Evolutionary conservation across 2,329 filamentous ascomycete genomes (phyloP).

Genomic region (Phyllosticta citriasiana): DNA sequence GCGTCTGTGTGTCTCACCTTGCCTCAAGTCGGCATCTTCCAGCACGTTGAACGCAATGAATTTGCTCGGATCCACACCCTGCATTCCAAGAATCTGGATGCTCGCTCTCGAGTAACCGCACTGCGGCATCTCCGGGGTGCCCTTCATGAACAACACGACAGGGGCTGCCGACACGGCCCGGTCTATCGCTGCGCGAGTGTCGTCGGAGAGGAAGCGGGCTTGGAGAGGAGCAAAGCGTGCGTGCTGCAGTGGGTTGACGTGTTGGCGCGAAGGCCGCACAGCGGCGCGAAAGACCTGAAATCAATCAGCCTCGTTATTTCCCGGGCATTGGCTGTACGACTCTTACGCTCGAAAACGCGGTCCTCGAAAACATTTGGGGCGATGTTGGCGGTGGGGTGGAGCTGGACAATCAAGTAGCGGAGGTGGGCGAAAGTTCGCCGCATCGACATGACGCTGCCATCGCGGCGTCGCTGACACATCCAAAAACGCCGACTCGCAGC

Average conservation of each 20-base stretch:
- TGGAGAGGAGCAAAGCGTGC: slow-evolving; percentile 35
- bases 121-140: slow-evolving; percentile 88
- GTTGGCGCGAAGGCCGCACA: slow-evolving; percentile 20
- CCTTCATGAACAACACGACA: slow-evolving; percentile 99
- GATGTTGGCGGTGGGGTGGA: slow-evolving; percentile 8
- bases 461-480: slow-evolving; percentile 5
- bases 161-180: slow-evolving; percentile 79
- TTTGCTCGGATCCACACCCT: slow-evolving; percentile 90
- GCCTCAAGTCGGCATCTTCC: slow-evolving; percentile 77
- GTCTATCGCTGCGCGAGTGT: slow-evolving; percentile 76
- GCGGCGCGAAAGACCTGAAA: slow-evolving; percentile 27
- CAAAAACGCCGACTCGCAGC: background rate
- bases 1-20: slow-evolving; percentile 42
- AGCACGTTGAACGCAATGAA: slow-evolving; percentile 98
- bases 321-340: background rate
- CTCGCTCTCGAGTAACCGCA: slow-evolving; percentile 93
- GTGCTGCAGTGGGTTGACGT: slow-evolving; percentile 21
- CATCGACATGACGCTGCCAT: slow-evolving; percentile 10
- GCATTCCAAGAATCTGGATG: slow-evolving; percentile 88
- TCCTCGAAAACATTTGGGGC: slow-evolving; percentile 28
- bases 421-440: slow-evolving; percentile 17
- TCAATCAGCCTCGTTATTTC: background rate
- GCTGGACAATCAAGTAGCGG: slow-evolving; percentile 11
- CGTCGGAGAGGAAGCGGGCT: slow-evolving; percentile 65
- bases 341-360: slow-evolving; percentile 26